These are phyloP conservation scores for Aspergillus mulundensis DNA, from an alignment of 495 filamentous ascomycete genomes.

Conservation along the genomic window DNA sequence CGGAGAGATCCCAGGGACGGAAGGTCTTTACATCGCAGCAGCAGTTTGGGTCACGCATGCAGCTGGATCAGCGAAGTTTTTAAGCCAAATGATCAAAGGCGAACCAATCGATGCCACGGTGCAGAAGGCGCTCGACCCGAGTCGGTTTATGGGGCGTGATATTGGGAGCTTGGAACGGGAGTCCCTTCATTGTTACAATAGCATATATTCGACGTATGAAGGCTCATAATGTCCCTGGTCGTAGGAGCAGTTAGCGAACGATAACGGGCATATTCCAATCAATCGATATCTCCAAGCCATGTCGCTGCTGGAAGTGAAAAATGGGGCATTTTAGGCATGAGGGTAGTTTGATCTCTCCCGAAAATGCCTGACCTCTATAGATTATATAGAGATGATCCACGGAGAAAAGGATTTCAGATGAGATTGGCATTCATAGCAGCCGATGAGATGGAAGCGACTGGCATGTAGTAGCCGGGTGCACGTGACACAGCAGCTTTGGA, in stretches of 20 bases:
- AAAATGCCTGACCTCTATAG: too few relatives aligned
- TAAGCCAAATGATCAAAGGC: conserved; percentile 21
- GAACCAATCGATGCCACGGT: conserved; percentile 18
- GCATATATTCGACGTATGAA: conserved; percentile 31
- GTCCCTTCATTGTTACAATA: conserved; percentile 30
- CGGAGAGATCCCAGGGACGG: conserved; percentile 19
- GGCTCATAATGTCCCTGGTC: background rate
- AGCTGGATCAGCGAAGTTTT: conserved; percentile 30
- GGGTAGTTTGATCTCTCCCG: too few relatives aligned
- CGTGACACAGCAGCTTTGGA: too few relatives aligned
- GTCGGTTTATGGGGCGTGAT: conserved; percentile 27
- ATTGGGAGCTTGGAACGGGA: conserved; percentile 16
- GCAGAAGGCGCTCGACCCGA: conserved; percentile 24
- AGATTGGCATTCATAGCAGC: too few relatives aligned
- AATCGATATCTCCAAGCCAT: too few relatives aligned
- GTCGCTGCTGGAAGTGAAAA: too few relatives aligned
- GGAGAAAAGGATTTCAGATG: too few relatives aligned
- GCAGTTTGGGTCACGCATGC: conserved; percentile 38
- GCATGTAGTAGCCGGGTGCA: too few relatives aligned
- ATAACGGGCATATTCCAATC: too few relatives aligned
- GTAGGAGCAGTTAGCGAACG: background rate
- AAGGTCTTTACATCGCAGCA: conserved; percentile 28
- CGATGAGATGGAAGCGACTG: too few relatives aligned
- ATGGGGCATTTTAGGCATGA: too few relatives aligned
- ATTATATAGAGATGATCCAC: too few relatives aligned